Conservation (phyloP, 148 eudicot species). For the Cornus suecica region DNA sequence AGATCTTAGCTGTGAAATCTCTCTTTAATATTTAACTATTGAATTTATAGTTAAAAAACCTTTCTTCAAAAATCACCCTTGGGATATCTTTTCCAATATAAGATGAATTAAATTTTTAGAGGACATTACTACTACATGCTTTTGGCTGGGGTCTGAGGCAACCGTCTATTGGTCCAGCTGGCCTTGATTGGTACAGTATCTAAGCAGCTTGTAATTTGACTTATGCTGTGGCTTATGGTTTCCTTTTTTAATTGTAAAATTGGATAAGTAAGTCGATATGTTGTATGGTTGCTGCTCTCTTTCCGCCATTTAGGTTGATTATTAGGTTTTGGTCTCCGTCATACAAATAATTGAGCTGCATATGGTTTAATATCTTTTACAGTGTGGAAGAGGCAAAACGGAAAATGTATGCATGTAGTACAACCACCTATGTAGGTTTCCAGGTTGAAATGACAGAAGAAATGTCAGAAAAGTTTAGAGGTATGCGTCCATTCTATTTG, state of each 20-base stretch:
- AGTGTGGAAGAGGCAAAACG: constrained; percentile 95
- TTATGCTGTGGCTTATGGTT: neutral
- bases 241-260: neutral
- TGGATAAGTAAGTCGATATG: neutral
- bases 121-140: too few relatives aligned
- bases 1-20: too few relatives aligned
- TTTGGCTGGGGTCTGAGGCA: too few relatives aligned
- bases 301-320: neutral
- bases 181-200: neutral
- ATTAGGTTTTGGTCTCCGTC: neutral
- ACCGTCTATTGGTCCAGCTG: too few relatives aligned
- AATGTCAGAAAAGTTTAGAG: constrained; percentile 64
- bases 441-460: constrained; percentile 80
- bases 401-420: constrained; percentile 89
- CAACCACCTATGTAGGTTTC: constrained; percentile 80
- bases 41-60: too few relatives aligned
- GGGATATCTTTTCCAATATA: too few relatives aligned
- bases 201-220: neutral
- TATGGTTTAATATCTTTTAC: constrained; percentile 7
- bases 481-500: constrained; percentile 26
- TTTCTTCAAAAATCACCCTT: too few relatives aligned
- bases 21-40: too few relatives aligned
- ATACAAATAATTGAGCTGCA: neutral
- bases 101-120: too few relatives aligned
- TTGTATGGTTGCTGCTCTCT: neutral